Conservation (phyloP, 345 rosid species). For the Syzygium jambos region DNA sequence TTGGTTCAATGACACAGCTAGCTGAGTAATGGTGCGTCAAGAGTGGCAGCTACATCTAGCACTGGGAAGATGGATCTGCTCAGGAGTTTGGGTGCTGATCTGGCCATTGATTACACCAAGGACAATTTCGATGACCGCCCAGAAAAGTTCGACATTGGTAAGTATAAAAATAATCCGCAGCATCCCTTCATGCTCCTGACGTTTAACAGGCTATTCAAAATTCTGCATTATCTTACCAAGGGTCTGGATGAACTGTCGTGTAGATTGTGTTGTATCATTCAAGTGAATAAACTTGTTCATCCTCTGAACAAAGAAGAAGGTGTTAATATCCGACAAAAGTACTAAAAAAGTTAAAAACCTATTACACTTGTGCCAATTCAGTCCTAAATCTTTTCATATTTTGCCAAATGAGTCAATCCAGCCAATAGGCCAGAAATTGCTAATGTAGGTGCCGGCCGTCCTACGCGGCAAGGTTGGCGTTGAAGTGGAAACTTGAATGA, state of each 20-base stretch:
- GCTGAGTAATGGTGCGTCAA: slow-evolving; percentile 74
- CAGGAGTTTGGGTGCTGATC: slow-evolving; percentile 68
- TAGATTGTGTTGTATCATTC: neutral
- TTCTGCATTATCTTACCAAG: neutral
- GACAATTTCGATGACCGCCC: slow-evolving; percentile 61
- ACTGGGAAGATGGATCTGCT: slow-evolving; percentile 54
- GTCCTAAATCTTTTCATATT: no score
- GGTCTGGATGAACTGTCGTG: neutral
- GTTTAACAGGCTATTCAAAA: neutral
- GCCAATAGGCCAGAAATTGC: no score
- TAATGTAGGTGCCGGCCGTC: no score
- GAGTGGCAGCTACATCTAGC: slow-evolving; percentile 73
- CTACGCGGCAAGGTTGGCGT: rapidly evolving
- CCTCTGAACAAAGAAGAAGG: neutral
- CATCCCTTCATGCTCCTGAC: neutral
- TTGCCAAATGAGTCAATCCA: no score
- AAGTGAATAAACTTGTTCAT: no score
- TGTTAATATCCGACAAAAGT: neutral
- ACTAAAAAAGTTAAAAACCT: no score
- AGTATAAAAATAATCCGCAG: neutral
- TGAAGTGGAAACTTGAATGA: no score
- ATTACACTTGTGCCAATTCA: no score
- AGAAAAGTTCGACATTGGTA: slow-evolving; percentile 51
- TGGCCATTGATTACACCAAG: slow-evolving; percentile 77
- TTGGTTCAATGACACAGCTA: slow-evolving; percentile 15